Percentiles rank a stretch among this genome's conserved stretches.
Conservation (phyloP, 2,329 filamentous ascomycete species). For the Botrytis byssoidea region DNA sequence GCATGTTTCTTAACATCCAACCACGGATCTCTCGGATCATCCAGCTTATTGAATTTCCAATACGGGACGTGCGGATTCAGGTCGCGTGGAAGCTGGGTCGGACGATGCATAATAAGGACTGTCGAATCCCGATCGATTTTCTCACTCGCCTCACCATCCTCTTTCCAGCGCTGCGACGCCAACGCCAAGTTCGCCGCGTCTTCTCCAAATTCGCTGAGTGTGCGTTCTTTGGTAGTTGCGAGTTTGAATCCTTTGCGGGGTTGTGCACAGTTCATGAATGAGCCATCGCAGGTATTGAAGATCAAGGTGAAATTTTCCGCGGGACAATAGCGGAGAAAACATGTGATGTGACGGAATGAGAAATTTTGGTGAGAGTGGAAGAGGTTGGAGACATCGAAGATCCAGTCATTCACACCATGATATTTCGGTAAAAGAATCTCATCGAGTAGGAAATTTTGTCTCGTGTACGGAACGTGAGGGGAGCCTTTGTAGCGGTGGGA, state of each 20-base stretch:
- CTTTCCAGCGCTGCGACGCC: background rate
- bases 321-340: background rate
- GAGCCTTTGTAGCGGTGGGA: background rate
- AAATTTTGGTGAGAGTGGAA: background rate
- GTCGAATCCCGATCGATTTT: background rate
- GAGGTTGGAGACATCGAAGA: background rate
- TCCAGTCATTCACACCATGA: background rate
- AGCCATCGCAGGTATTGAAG: background rate
- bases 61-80: background rate
- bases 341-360: background rate
- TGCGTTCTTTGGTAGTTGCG: accelerated
- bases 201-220: background rate
- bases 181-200: accelerated
- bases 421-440: background rate
- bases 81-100: background rate
- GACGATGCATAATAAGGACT: background rate
- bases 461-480: background rate
- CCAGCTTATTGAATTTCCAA: no score
- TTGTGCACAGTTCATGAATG: background rate
- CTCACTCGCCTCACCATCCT: background rate
- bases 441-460: background rate
- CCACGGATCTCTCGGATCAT: background rate
- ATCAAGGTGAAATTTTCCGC: background rate
- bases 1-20: background rate
- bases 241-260: background rate